These are phyloP conservation scores for Boehmeria nivea DNA, from an alignment of 306 rosid species.

Conservation along the genomic window DNA sequence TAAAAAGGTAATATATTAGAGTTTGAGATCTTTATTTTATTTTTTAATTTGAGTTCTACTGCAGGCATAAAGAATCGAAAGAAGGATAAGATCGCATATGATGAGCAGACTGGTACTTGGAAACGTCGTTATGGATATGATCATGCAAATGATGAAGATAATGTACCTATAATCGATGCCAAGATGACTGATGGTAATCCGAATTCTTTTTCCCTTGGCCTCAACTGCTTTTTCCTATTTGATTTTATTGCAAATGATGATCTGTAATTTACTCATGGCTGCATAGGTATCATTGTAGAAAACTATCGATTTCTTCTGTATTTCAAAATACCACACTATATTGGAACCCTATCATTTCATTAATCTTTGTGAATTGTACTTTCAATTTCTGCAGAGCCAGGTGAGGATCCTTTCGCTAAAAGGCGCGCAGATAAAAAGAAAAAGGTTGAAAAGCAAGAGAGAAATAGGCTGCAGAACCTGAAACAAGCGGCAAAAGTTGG, in stretches of 20 bases:
- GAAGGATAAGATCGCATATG: conserved; percentile 63
- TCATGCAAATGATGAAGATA: conserved; percentile 80
- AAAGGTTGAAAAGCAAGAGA: conserved; percentile 68
- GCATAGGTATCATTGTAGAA: not conserved
- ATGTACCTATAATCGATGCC: conserved; percentile 83
- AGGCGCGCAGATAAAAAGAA: conserved; percentile 64
- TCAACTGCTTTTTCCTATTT: not conserved
- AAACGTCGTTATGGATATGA: conserved; percentile 81
- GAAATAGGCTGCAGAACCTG: conserved; percentile 66
- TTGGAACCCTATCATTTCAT: too few species aligned
- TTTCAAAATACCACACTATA: too few species aligned
- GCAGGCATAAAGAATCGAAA: conserved; percentile 70
- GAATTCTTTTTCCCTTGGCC: not conserved
- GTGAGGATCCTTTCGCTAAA: conserved; percentile 85
- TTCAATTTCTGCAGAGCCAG: conserved; percentile 50
- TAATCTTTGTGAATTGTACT: not conserved
- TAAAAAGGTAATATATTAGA: not conserved
- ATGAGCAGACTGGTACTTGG: conserved; percentile 71
- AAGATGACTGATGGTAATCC: conserved; percentile 74
- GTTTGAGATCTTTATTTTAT: conserved; percentile 2
- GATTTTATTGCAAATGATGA: not conserved
- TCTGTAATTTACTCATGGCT: not conserved
- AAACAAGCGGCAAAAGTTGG: conserved; percentile 81
- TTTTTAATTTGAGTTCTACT: conserved; percentile 13
- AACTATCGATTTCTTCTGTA: not conserved